Percentiles rank a stretch among this genome's conserved stretches.
Conservation (phyloP, 106 monocot genomes). For the Iris macrosiphon region DNA sequence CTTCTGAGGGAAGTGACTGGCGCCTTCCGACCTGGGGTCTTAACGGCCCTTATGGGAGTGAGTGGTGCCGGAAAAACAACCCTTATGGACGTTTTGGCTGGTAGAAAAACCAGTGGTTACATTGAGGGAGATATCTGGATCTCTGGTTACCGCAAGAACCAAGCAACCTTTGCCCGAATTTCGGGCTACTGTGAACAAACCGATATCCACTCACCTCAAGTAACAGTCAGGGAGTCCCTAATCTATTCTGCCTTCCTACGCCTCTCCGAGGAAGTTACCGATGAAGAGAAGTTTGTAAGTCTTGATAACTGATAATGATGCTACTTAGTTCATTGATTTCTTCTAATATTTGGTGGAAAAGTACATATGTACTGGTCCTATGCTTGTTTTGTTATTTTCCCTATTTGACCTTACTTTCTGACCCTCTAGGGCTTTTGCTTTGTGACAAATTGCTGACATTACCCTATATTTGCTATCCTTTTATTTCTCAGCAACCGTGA, state of each 20-base stretch:
- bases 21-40: slow-evolving; percentile 58
- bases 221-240: slow-evolving; percentile 57
- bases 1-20: slow-evolving; percentile 50
- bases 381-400: background rate
- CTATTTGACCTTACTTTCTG: background rate
- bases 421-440: no score
- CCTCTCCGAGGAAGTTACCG: slow-evolving; percentile 34
- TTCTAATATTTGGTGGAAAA: no score
- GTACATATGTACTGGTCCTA: no score
- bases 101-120: slow-evolving; percentile 68
- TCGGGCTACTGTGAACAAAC: slow-evolving; percentile 74
- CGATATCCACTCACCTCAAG: slow-evolving; percentile 70
- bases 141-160: slow-evolving; percentile 59
- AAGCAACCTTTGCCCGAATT: slow-evolving; percentile 63
- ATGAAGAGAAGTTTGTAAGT: slow-evolving; percentile 31
- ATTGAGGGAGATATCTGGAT: slow-evolving; percentile 59
- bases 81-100: slow-evolving; percentile 76
- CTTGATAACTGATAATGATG: no score
- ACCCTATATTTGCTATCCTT: no score
- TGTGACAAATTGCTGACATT: no score
- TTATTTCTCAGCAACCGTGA: no score
- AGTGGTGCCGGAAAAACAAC: slow-evolving; percentile 84
- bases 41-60: slow-evolving; percentile 74
- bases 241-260: slow-evolving; percentile 68
- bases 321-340: no score